Percentiles rank a stretch among this genome's conserved stretches.
Conservation (phyloP, 768 basidiomycete genomes). For the Kondoa malvinella region DNA sequence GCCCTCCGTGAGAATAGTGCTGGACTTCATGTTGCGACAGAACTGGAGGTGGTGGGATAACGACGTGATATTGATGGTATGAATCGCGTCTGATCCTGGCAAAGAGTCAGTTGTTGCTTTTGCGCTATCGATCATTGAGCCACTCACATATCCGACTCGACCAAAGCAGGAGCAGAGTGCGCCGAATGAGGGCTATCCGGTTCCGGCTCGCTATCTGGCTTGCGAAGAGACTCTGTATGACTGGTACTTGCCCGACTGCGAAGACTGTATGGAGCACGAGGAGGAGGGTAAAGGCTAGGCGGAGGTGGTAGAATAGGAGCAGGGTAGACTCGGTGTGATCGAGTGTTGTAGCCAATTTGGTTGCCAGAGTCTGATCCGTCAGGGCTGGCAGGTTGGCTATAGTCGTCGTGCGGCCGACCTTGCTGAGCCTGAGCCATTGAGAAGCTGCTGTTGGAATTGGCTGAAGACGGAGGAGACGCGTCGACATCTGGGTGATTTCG, state of each 20-base stretch:
- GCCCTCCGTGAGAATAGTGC: not conserved
- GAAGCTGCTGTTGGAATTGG: not conserved
- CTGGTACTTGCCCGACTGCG: not conserved
- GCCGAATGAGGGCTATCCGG: not conserved
- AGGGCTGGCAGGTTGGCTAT: too few species aligned
- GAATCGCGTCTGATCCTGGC: too few species aligned
- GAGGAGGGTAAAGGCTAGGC: not conserved
- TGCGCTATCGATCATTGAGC: not conserved
- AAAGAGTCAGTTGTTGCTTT: not conserved
- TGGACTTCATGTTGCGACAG: not conserved
- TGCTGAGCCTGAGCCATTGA: too few species aligned
- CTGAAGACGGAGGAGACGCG: not conserved
- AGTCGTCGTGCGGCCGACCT: too few species aligned
- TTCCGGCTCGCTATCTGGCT: not conserved
- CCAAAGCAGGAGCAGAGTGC: not conserved
- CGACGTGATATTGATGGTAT: too few species aligned
- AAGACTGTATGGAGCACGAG: not conserved
- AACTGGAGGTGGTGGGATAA: too few species aligned
- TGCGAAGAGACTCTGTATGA: not conserved
- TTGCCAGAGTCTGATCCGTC: too few species aligned
- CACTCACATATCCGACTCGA: not conserved
- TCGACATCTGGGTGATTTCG: constrained; percentile 27
- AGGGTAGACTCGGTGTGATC: not conserved
- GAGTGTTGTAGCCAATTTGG: too few species aligned
- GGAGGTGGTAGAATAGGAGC: not conserved